phyloP scores from a whole-genome alignment of 805 yeast species.

The Metschnikowia sp. region DNA sequence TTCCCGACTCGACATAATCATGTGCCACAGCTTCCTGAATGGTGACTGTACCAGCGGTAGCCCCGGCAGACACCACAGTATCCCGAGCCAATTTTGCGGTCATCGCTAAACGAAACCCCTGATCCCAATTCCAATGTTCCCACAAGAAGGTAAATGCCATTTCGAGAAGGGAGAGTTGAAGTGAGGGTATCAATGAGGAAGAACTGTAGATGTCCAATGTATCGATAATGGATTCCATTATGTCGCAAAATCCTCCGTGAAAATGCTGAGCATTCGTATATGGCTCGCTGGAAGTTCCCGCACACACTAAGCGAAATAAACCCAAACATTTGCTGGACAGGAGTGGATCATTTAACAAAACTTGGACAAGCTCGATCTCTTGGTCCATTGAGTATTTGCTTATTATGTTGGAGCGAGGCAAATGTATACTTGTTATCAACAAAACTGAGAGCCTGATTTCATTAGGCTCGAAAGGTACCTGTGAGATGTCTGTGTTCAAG shows the following conservation, averaged over 20 bases:
- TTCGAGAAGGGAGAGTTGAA: constrained; percentile 12
- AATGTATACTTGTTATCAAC: constrained; percentile 1
- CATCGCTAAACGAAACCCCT: constrained; percentile 2
- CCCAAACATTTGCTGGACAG: constrained; percentile 8
- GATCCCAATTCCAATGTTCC: constrained; percentile 17
- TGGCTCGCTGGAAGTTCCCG: constrained; percentile 4
- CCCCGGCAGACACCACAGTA: constrained; percentile 8
- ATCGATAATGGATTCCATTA: constrained; percentile 10
- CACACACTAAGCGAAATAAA: constrained; percentile 10
- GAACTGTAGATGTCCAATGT: constrained; percentile 5
- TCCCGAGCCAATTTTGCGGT: constrained; percentile 7
- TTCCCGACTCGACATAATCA: background rate
- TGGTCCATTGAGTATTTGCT: constrained; percentile 4
- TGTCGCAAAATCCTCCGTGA: constrained; percentile 9
- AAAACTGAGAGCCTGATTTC: constrained; percentile 10
- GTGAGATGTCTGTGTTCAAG: constrained; percentile 1
- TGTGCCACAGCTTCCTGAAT: constrained; percentile 1
- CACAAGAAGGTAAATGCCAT: constrained; percentile 11
- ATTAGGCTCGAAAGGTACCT: constrained; percentile 1
- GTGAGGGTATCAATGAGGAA: constrained; percentile 5
- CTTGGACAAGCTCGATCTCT: constrained; percentile 3
- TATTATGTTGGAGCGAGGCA: background rate
- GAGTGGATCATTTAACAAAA: constrained; percentile 2
- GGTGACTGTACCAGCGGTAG: constrained; percentile 8
- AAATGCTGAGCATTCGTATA: constrained; percentile 12